Percentiles rank a stretch among this genome's conserved stretches.
Conservation (phyloP, 306 rosid genomes). For the Quercus suber region DNA sequence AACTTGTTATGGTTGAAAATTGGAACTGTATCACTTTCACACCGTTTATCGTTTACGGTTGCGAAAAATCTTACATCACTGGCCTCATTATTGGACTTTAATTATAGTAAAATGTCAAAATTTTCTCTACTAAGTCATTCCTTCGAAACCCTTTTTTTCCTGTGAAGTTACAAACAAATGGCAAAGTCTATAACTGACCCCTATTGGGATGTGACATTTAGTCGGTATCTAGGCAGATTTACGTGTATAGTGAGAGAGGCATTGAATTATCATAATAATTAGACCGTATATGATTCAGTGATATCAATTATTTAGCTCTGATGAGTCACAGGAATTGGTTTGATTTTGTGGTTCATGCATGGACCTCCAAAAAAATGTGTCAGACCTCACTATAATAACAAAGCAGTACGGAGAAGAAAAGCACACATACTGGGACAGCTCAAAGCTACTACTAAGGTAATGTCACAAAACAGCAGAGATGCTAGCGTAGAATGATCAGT, state of each 20-base stretch:
- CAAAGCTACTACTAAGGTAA: constrained; percentile 3
- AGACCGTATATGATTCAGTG: background rate
- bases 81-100: too few relatives aligned
- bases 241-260: too few relatives aligned
- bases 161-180: background rate
- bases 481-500: background rate
- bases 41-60: too few relatives aligned
- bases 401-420: background rate
- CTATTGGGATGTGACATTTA: background rate
- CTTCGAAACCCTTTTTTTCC: background rate
- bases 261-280: background rate
- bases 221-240: background rate
- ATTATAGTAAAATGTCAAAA: too few relatives aligned
- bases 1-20: too few relatives aligned
- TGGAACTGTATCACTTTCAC: too few relatives aligned
- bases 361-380: background rate
- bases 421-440: background rate
- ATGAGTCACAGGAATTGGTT: background rate
- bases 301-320: background rate
- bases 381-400: background rate
- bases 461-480: constrained; percentile 12
- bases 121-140: too few relatives aligned
- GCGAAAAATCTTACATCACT: too few relatives aligned
- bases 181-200: background rate
- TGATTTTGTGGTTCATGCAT: background rate